phyloP scores from a whole-genome alignment of 73 alveolate species.

The Blepharisma stoltei region DNA sequence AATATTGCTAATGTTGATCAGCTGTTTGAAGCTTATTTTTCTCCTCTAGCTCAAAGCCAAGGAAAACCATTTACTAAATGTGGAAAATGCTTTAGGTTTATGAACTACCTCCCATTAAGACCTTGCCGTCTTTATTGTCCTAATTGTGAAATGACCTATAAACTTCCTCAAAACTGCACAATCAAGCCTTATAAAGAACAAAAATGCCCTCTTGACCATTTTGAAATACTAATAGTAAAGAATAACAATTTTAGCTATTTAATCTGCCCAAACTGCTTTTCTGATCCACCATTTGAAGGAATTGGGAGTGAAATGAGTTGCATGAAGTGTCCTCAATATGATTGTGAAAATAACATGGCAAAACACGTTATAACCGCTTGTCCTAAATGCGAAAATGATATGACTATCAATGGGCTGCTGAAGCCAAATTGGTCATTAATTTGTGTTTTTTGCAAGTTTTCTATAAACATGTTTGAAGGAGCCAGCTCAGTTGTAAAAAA shows the following conservation, averaged over 20 bases:
- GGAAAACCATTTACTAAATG: constrained; percentile 49
- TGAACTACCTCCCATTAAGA: background rate
- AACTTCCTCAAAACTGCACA: constrained; percentile 23
- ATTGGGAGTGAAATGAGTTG: background rate
- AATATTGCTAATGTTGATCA: constrained; percentile 42
- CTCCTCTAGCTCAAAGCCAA: constrained; percentile 41
- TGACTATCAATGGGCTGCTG: background rate
- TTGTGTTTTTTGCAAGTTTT: background rate
- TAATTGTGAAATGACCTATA: constrained; percentile 24
- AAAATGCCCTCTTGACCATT: constrained; percentile 51
- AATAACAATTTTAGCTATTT: constrained; percentile 27
- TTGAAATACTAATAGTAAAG: constrained; percentile 37
- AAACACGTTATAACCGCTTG: constrained; percentile 3
- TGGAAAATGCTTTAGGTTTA: constrained; percentile 44
- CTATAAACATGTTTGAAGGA: constrained; percentile 17
- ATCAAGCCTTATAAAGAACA: constrained; percentile 5
- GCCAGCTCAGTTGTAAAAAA: constrained; percentile 3
- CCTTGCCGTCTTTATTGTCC: constrained; percentile 34
- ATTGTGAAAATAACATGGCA: constrained; percentile 12
- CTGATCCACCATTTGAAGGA: constrained; percentile 54
- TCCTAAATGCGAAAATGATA: constrained; percentile 29
- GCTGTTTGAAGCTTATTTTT: constrained; percentile 48
- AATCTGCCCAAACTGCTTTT: constrained; percentile 54
- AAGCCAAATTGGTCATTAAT: constrained; percentile 7
- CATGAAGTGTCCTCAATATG: constrained; percentile 31